Evolutionary conservation across 2,329 filamentous ascomycete species (phyloP), one percentile per base, ranked within the genome.

Genomic region (Fusarium avenaceum): DNA sequence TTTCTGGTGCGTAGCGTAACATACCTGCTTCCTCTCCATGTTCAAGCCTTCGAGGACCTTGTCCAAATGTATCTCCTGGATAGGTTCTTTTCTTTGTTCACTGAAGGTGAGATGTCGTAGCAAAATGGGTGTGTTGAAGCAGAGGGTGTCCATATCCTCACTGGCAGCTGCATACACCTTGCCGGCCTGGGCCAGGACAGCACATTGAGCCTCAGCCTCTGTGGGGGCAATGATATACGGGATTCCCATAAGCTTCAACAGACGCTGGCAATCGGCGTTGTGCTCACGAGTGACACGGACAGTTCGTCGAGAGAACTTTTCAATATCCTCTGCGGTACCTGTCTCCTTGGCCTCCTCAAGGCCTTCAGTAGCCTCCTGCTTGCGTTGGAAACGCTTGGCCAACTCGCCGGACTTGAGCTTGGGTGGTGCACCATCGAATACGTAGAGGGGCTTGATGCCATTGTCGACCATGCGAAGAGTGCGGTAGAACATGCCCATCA

Each of bases 401-500:
- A 99, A 85, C 82, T 99, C 96, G 67, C 96, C 96, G 0, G 94
- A 97, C 83, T 99, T 99, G 77, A 99, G 90, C 79, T 97, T 98
- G 1, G 96, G 96, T 19, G 96, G 96, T 11, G 94, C 94, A 60
- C 96, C 96, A 74, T 99, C 96, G 78, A 99, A 99, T 59, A 99
- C 95, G 80, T 97, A 99, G 71, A 99, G 87, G 2, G 96, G 96
- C 79, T 99, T 99, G 83, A 99, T 98, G 59, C 96, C 96, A 75
- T 97, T 98, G 81, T 99, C 96, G 75, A 98, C 93, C 83, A 99
- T 98, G 74, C 96, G 94, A 8, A 99, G 86, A 4, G 96, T 99
- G 74, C 96, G 94, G 85, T 99, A 99, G 84, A 99, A 99, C 90
- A 99, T 95, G 76, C 96, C 96, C 94, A 99, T 98, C 17, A 99